phyloP scores from a whole-genome alignment of 1,139 yeast species.

The Yamadazyma epiphylla region DNA sequence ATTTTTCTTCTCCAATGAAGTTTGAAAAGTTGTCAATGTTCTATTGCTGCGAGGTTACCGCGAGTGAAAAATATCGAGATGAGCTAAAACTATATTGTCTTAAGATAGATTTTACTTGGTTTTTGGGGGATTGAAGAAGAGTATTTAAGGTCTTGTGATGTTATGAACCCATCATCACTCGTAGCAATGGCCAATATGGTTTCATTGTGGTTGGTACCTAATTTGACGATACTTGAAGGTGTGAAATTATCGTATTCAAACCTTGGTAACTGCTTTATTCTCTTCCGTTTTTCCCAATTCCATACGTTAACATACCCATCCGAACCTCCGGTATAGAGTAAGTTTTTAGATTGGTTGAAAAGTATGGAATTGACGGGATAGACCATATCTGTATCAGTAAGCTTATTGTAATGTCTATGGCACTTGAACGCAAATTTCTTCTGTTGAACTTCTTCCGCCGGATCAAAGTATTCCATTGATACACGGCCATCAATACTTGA shows the following conservation, averaged over 20 bases:
- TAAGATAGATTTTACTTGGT: slow-evolving; percentile 11
- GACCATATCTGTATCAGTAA: slow-evolving; percentile 55
- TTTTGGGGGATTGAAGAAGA: slow-evolving; percentile 8
- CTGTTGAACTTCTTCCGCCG: slow-evolving; percentile 40
- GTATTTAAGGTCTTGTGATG: slow-evolving; percentile 14
- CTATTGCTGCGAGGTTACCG: too few relatives aligned
- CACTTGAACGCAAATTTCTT: slow-evolving; percentile 76
- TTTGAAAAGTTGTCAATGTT: too few relatives aligned
- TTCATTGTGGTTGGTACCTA: slow-evolving; percentile 36
- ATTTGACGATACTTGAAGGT: slow-evolving; percentile 40
- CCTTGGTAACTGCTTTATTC: slow-evolving; percentile 56
- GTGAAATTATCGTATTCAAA: slow-evolving; percentile 20
- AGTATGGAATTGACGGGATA: slow-evolving; percentile 72
- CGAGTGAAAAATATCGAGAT: too few relatives aligned
- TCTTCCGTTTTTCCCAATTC: slow-evolving; percentile 64
- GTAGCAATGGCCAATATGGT: slow-evolving; percentile 54
- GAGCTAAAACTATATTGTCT: too few relatives aligned
- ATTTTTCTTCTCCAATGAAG: too few relatives aligned
- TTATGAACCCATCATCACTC: slow-evolving; percentile 56
- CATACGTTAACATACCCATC: slow-evolving; percentile 76
- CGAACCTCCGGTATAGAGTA: slow-evolving; percentile 74
- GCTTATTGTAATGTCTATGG: slow-evolving; percentile 50
- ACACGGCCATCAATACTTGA: slow-evolving; percentile 88
- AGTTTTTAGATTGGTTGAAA: slow-evolving; percentile 44
- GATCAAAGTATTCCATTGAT: slow-evolving; percentile 69